Evolutionary conservation across 140 eudicot genomes (phyloP), one percentile per base, ranked within the genome.

Genomic region (Ambrosia hybrid): DNA sequence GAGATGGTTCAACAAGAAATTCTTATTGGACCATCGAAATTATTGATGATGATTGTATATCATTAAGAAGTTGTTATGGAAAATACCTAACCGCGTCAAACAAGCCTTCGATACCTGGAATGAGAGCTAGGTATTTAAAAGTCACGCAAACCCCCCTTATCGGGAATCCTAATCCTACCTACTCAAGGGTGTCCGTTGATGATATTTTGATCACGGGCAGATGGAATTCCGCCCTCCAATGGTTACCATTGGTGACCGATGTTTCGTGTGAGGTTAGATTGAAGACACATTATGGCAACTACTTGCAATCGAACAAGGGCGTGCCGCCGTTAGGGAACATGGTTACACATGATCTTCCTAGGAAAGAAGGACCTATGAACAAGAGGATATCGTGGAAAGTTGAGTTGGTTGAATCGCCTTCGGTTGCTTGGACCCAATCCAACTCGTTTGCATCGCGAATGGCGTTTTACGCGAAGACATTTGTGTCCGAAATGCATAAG

Each of bases 71-170:
- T 57, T 81, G 91, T 65, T 76, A 79, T 9, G 91, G 88, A 4
- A 84, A 75, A 51, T 89, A 89, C 78, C 75, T 89, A 7, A 81
- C 92, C 0, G 92, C 96, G 12, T 65, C 92, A 0, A 80, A 86
- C 75, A 82, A 36, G 43, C 84, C 82, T 0, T 84, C 78, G 5
- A 66, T 82, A 7, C 89, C 85, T 0, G 91, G 91, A 17, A 78
- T 80, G 62, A 70, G 84, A 0, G 96, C 89, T 37, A 73, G 77
- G 51, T 79, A 76, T 62, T 65, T 80, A 21, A 21, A 72, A 58
- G 86, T 86, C n/a, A 70, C 82, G 6, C 92, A 86, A 76, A 78
- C 26, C 26, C 26, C 89, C 1, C 61, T 58, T 6, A 72, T 82
- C 0, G 71, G 77, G 14, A 78, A 69, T n/a, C 52, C 64, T 4